These are phyloP conservation scores for Sanghuangporus baumii DNA, from an alignment of 1,284 basidiomycete genomes.

Conservation along the genomic window DNA sequence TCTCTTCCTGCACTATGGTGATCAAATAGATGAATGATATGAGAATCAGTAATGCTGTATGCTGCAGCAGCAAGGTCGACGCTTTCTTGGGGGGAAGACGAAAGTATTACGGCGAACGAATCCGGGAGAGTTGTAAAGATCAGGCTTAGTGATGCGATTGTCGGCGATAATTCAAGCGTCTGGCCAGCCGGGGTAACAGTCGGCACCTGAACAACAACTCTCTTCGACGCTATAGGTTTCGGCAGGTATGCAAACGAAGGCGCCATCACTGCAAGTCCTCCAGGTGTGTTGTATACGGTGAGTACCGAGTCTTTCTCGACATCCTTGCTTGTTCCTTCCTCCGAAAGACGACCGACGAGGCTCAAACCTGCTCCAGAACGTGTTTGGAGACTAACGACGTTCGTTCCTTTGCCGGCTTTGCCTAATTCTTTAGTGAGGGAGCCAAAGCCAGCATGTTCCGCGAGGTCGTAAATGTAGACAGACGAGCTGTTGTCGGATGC, in stretches of 20 bases:
- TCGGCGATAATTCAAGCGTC: slow-evolving; percentile 64
- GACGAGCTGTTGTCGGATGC: slow-evolving; percentile 50
- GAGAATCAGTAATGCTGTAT: slow-evolving; percentile 54
- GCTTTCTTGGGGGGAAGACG: slow-evolving; percentile 75
- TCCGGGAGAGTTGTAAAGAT: slow-evolving; percentile 59
- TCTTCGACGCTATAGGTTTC: slow-evolving; percentile 49
- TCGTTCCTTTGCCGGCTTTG: slow-evolving; percentile 36
- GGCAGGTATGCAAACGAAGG: slow-evolving; percentile 65
- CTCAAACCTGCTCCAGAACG: slow-evolving; percentile 81
- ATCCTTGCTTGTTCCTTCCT: slow-evolving; percentile 67
- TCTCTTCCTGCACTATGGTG: slow-evolving; percentile 68
- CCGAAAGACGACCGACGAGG: slow-evolving; percentile 76
- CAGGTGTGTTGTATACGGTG: slow-evolving; percentile 73
- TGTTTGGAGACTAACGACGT: slow-evolving; percentile 75
- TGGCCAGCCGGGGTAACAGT: slow-evolving; percentile 61
- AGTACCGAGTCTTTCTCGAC: slow-evolving; percentile 50
- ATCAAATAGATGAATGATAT: slow-evolving; percentile 78
- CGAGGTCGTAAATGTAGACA: slow-evolving; percentile 77
- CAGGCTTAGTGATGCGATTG: slow-evolving; percentile 62
- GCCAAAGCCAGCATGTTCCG: slow-evolving; percentile 76
- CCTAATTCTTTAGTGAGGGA: slow-evolving; percentile 59
- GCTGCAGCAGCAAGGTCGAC: slow-evolving; percentile 67
- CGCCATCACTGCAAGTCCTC: slow-evolving; percentile 73
- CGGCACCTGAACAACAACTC: slow-evolving; percentile 76
- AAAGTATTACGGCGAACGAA: slow-evolving; percentile 72